Conservation (phyloP, 345 rosid genomes). For the Ceriops tagal region DNA sequence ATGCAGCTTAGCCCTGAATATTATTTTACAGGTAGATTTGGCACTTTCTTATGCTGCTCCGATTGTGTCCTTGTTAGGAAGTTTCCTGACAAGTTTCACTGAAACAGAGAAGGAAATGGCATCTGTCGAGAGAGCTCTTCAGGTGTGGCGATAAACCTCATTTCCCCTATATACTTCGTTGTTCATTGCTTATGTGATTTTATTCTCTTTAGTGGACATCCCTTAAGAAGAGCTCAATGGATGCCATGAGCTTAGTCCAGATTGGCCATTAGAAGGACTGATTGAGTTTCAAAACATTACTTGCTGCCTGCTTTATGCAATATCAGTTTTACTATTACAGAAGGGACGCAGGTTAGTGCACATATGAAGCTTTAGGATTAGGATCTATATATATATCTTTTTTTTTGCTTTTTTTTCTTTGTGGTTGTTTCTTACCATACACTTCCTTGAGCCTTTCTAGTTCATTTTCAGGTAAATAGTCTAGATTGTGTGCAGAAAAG, state of each 20-base stretch:
- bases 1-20: neutral
- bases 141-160: constrained; percentile 40
- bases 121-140: constrained; percentile 78
- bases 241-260: constrained; percentile 36
- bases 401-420: no score
- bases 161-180: neutral
- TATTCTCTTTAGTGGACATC: constrained; percentile 58
- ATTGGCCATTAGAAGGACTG: constrained; percentile 39
- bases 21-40: constrained; percentile 66
- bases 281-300: constrained; percentile 65
- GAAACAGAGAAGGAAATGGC: constrained; percentile 98
- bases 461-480: neutral
- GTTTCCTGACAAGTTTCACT: constrained; percentile 81
- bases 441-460: neutral
- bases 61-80: constrained; percentile 74
- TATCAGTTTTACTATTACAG: constrained; percentile 57
- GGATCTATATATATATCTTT: neutral
- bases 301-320: constrained; percentile 71
- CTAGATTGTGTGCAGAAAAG: neutral
- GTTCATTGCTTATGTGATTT: constrained; percentile 15
- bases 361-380: neutral
- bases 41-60: constrained; percentile 93
- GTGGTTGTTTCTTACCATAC: neutral
- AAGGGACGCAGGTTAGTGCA: constrained; percentile 61
- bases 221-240: constrained; percentile 73